These are phyloP conservation scores for Phytophthora citricola DNA, from an alignment of 352 stramenopile genomes.

Conservation along the genomic window DNA sequence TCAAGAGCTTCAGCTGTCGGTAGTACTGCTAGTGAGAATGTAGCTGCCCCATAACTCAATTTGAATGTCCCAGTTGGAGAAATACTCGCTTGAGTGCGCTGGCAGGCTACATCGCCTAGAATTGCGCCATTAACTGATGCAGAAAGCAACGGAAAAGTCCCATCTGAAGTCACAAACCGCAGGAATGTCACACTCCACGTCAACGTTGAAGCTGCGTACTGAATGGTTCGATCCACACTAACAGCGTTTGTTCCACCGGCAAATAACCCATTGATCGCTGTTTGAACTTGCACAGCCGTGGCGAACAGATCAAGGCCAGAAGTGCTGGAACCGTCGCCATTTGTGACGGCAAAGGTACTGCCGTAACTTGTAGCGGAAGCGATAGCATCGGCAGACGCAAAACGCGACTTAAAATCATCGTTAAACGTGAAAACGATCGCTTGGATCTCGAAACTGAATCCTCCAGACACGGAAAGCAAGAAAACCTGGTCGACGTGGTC, in stretches of 20 bases:
- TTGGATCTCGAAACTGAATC: slow-evolving; percentile 55
- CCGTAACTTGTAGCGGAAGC: slow-evolving; percentile 41
- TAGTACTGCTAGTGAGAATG: slow-evolving; percentile 24
- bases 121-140: slow-evolving; percentile 40
- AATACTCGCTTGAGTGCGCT: slow-evolving; percentile 15
- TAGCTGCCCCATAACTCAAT: slow-evolving; percentile 53
- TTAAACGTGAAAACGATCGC: slow-evolving; percentile 58
- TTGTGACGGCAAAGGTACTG: slow-evolving; percentile 49
- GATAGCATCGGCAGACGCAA: slow-evolving; percentile 42
- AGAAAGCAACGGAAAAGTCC: slow-evolving; percentile 48
- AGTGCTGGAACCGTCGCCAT: slow-evolving; percentile 18
- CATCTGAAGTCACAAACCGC: slow-evolving; percentile 39
- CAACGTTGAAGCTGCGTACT: slow-evolving; percentile 42
- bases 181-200: slow-evolving; percentile 68
- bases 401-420: slow-evolving; percentile 55
- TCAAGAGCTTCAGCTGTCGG: slow-evolving; percentile 37
- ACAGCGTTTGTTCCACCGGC: slow-evolving; percentile 30
- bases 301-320: slow-evolving; percentile 60
- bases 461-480: slow-evolving; percentile 47
- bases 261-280: slow-evolving; percentile 51
- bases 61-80: slow-evolving; percentile 45
- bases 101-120: slow-evolving; percentile 45
- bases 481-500: slow-evolving; percentile 69
- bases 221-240: slow-evolving; percentile 39
- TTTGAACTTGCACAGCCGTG: slow-evolving; percentile 43